Evolutionary conservation across 768 basidiomycete species (phyloP), one percentile per base, ranked within the genome.

Genomic region (Boletus rex-veris): DNA sequence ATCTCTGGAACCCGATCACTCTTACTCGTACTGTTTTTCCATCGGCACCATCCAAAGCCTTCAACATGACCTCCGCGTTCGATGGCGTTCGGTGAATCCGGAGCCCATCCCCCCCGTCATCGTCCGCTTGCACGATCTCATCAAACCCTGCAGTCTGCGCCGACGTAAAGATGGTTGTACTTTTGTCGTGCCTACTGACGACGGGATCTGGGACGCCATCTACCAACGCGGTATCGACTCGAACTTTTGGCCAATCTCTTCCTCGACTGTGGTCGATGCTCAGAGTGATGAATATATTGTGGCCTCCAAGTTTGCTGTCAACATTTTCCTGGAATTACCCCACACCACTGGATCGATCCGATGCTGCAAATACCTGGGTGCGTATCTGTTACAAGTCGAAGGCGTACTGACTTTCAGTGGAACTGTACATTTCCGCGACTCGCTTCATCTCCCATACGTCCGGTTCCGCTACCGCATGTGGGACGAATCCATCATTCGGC

Each of bases 281-380:
- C 12, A 35, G 33, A 14, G 33, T 14, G 33, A 35, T 14, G 16
- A 64, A 43, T 52, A 63, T 6, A 45, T 58, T 26, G 52, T 57
- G 7, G 58, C 58, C 12, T 54, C 59, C 16, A 44, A 48, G 11
- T 64, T 64, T 15, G 64, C 69, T 16, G 58, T 69, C 3, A 71
- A 71, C 41, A 43, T 69, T 0, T 69, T 68, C 26, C 9, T 62
- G 16, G 60, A 68, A 45, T 0, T 46, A 2, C 35, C 48, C 5
- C n/a, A 44, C 28, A 3, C 43, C 38, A 10, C 16, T 2, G 44
- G 39, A 12, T 8, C 16, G 7, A 10, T 35, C 49, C 54, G 37
- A 8, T 8, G 9, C 0, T 56, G 59, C 42, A 39, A 64, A 43
- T 69, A 70, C 41, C 5, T 69, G n/a, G 69, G 66, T 49, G 60